Evolutionary conservation across 2,329 filamentous ascomycete species (phyloP), one percentile per base, ranked within the genome.

Genomic region (Alternaria ethzedia): DNA sequence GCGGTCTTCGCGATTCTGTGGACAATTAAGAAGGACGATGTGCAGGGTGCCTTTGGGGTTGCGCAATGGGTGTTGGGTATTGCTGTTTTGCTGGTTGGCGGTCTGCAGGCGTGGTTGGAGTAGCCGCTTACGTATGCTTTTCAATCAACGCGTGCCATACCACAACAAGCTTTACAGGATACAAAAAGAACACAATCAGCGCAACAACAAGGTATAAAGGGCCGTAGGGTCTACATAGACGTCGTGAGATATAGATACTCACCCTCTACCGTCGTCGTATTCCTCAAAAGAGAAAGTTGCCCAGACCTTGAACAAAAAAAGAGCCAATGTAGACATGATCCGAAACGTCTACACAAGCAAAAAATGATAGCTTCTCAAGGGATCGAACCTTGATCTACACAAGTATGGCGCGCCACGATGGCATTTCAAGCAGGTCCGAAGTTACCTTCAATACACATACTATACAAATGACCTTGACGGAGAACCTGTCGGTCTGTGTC

Each of bases 31-130:
- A 72, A 70, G 54, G 67, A 69, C 7, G 79, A 82, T 60, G 64
- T 81, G 11, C 79, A 81, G 57, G 79, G 80, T n/a, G 80, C 79
- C 12, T 82, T 81, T 69, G 79, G 78, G 2, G 77, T 81, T 13
- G 78, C 79, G 7, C 73, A 75, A 10, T 82, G 78, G 78, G 67
- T 80, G 17, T 68, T 78, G 28, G 75, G 73, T 23, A 45, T 80
- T 15, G 76, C 77, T 8, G 74, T 67, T 5, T 56, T 81, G 65
- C 43, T 74, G 15, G 58, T 79, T 4, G 79, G 76, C 13, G 79
- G 73, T 54, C 36, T 76, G 41, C 79, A 81, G 61, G 77, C 77
- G 25, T 76, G 74, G 66, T 57, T 77, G 12, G 75, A 75, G 32
- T 68, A 55, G 26, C n/a, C 12, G 9, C 7, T 12, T 11, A 23